Base-by-base conservation (phyloP, 345 rosid genomes). In the Angophora floribunda region DNA sequence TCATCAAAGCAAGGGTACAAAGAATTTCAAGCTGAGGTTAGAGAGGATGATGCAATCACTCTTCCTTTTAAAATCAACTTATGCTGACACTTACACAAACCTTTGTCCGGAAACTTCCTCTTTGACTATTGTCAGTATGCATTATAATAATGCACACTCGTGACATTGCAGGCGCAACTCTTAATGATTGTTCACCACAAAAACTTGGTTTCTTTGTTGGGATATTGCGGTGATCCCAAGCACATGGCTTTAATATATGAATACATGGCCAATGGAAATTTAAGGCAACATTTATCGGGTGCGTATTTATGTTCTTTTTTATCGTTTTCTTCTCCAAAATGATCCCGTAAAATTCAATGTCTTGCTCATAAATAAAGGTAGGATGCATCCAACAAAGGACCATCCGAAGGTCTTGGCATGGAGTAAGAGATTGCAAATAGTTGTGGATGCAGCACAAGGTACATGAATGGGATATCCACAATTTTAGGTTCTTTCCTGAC, bases 371-470 rank as follows among this genome's bases (percentile, higher is more conserved):
- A 28, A 3, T 63, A 63, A 63, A 63, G 70, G 28, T 63, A 63
- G n/a, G 70, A 63, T 63, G 70, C 2, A 63, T 63, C 36, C 70
- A 6, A 63, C 70, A n/a, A 85, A 52, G n/a, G 16, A 86, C 52
- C 32, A 15, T 22, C 2, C 1, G 0, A 86, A 80, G 47, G 84
- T 59, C 75, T 36, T 87, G 65, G 82, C 44, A 3, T 89, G 88
- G 90, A 53, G 17, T 13, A 86, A 59, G 36, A 91, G 93, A 79
- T 93, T 92, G 41, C 91, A 91, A 28, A 90, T 94, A 59, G 93
- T 93, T 19, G 63, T 92, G 30, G 93, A 93, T 84, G 90, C 89
- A 52, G 93, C 93, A 10, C 88, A 90, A 90, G 95, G 95, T 89
- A 16, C 17, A 5, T 30, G 1, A 45, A 19, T 63, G 70, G 36